These are phyloP conservation scores for Penicillium sp. DNA, from an alignment of 2,329 filamentous ascomycete species.

Conservation along the genomic window DNA sequence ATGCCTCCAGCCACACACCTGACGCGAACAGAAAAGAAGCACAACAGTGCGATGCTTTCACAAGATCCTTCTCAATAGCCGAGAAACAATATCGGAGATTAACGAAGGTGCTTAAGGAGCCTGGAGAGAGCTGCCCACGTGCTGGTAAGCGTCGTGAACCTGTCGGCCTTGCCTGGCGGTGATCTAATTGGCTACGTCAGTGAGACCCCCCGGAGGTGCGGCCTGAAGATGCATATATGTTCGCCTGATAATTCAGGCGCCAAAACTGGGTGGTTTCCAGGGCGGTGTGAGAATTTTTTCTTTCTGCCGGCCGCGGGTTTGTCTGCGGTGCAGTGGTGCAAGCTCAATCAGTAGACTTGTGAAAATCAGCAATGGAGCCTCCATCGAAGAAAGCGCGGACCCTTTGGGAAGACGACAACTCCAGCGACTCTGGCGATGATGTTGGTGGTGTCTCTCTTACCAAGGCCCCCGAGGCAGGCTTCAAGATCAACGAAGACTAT, in stretches of 20 bases:
- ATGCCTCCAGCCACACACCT: slow-evolving; percentile 44
- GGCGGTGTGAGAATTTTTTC: slow-evolving; percentile 41
- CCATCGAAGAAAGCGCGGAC: slow-evolving; percentile 50
- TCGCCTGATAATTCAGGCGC: slow-evolving; percentile 1
- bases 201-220: slow-evolving; percentile 19
- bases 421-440: slow-evolving; percentile 47
- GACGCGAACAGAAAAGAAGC: slow-evolving; percentile 28
- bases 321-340: not conserved
- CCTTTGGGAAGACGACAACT: slow-evolving; percentile 49
- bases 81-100: slow-evolving; percentile 10
- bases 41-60: slow-evolving; percentile 5
- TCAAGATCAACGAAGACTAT: slow-evolving; percentile 91
- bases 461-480: slow-evolving; percentile 46
- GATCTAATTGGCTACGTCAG: slow-evolving; percentile 48
- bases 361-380: slow-evolving; percentile 45
- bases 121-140: slow-evolving; percentile 24
- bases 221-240: not conserved
- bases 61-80: slow-evolving; percentile 4
- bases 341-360: slow-evolving; percentile 12
- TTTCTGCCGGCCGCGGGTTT: slow-evolving; percentile 38
- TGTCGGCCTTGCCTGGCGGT: slow-evolving; percentile 30
- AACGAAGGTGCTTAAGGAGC: slow-evolving; percentile 19
- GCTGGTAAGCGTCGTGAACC: slow-evolving; percentile 27
- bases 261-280: slow-evolving; percentile 1
- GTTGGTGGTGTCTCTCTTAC: slow-evolving; percentile 48